Conservation (phyloP, 805 yeast species). For the Yamadazyma sp. region DNA sequence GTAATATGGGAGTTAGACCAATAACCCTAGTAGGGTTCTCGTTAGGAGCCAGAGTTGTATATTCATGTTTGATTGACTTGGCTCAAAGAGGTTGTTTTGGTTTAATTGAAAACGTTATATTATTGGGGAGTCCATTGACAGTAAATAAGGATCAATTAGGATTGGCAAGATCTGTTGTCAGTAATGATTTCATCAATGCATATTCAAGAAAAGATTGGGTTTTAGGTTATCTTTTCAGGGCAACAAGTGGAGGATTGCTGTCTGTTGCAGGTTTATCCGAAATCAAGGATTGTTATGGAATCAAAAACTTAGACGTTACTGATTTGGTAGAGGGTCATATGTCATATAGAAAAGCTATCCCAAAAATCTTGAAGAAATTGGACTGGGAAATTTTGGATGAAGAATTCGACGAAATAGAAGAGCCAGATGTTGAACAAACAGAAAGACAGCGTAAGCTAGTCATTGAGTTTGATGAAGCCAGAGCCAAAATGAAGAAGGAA, state of each 20-base stretch:
- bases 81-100: constrained; percentile 87
- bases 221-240: constrained; percentile 89
- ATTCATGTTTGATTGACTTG: constrained; percentile 82
- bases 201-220: constrained; percentile 94
- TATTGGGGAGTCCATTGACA: constrained; percentile 88
- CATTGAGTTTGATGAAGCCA: constrained; percentile 82
- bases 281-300: constrained; percentile 54
- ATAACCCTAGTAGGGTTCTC: constrained; percentile 91
- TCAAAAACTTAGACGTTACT: constrained; percentile 87
- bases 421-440: constrained; percentile 84
- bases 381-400: constrained; percentile 85
- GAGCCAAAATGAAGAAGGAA: constrained; percentile 54
- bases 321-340: constrained; percentile 89
- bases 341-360: constrained; percentile 95
- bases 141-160: constrained; percentile 74
- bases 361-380: constrained; percentile 62
- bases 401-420: constrained; percentile 93
- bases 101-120: constrained; percentile 78
- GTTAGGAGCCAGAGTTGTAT: constrained; percentile 87
- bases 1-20: constrained; percentile 90
- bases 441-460: constrained; percentile 82
- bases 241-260: constrained; percentile 90
- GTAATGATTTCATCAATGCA: constrained; percentile 88
- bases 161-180: constrained; percentile 77
- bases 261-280: constrained; percentile 90